phyloP scores from a whole-genome alignment of 2,329 filamentous ascomycete species.

The Botrytis hyacinthi region DNA sequence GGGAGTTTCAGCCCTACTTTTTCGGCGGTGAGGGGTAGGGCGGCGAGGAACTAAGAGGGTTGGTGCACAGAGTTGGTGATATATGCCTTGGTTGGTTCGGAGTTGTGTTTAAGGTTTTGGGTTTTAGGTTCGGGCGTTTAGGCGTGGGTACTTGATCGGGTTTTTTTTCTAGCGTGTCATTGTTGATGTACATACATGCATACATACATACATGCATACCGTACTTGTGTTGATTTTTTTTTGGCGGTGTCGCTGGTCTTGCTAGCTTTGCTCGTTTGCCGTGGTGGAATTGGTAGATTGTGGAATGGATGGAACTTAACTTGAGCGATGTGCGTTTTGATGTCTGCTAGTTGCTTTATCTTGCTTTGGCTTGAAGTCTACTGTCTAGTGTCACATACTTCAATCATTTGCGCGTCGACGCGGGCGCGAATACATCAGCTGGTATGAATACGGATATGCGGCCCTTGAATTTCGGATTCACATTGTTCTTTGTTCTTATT shows the following conservation, averaged over 20 bases:
- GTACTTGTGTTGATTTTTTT: background rate
- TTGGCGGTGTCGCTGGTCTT: background rate
- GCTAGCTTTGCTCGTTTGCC: background rate
- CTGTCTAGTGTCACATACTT: background rate
- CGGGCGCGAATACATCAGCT: background rate
- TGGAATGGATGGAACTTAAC: background rate
- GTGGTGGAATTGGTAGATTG: background rate
- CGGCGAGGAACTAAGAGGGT: background rate
- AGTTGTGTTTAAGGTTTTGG: background rate
- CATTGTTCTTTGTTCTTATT: background rate
- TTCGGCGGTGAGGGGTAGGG: background rate
- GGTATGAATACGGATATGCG: background rate
- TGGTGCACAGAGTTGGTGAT: background rate
- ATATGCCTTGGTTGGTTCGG: background rate
- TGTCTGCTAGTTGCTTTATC: background rate
- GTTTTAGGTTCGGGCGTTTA: background rate
- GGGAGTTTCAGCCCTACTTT: background rate
- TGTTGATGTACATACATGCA: background rate
- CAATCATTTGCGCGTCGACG: background rate
- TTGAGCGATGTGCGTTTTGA: background rate
- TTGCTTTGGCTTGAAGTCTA: background rate
- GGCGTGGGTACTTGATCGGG: background rate
- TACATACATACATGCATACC: too few species aligned
- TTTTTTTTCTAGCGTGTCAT: background rate
- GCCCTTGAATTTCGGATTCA: background rate